Percentiles rank a stretch among this genome's conserved stretches.
Evolutionary conservation across 805 yeast species (phyloP).

Genomic region (Candida ponderosae): DNA sequence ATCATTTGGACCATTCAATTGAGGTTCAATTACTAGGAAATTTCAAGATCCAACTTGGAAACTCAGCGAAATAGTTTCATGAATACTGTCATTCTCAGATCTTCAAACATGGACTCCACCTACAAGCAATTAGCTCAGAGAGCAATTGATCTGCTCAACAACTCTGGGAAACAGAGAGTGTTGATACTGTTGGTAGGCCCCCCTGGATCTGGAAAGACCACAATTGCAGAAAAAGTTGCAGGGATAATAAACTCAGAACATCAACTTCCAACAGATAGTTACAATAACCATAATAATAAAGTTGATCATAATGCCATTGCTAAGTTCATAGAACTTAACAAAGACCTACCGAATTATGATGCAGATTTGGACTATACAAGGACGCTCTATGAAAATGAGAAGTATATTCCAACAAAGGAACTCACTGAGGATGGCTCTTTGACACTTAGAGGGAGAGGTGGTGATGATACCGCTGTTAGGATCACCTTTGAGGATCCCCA

Average conservation of each 20-base stretch:
- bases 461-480: conserved; percentile 16
- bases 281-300: no score
- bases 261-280: neutral
- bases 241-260: conserved; percentile 27
- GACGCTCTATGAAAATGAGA: conserved; percentile 13
- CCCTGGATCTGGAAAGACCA: conserved; percentile 85
- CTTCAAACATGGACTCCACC: conserved; percentile 20
- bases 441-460: conserved; percentile 18
- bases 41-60: no score
- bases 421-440: conserved; percentile 1
- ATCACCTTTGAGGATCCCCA: conserved; percentile 2
- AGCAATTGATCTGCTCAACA: conserved; percentile 19
- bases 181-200: conserved; percentile 61
- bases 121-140: conserved; percentile 23
- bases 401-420: conserved; percentile 9
- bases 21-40: no score
- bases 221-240: conserved; percentile 45
- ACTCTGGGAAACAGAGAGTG: conserved; percentile 32
- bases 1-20: no score
- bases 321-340: conserved; percentile 1
- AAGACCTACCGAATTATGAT: conserved; percentile 6
- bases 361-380: neutral
- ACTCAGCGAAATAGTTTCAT: neutral
- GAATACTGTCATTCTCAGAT: neutral
- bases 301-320: neutral